Evolutionary conservation across 208 protist species (phyloP), one percentile per base, ranked within the genome.

Genomic region (Acanthamoeba triangularis): DNA sequence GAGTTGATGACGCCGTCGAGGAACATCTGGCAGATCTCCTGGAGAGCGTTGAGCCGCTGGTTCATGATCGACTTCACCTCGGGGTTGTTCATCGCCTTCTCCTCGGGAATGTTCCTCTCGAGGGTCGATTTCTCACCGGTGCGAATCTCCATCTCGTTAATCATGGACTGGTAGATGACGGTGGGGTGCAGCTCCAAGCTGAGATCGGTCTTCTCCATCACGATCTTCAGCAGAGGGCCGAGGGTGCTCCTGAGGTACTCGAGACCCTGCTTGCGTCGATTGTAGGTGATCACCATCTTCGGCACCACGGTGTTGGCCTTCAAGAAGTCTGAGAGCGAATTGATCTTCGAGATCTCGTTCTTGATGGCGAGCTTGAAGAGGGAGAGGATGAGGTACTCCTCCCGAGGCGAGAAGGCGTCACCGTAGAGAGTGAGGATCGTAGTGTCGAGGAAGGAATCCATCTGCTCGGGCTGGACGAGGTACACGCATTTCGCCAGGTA

Each of bases 211-310:
- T 98, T 93, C 49, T 97, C 95, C 49, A 98, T 95, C 18, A 98
- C 95, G 11, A 61, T 69, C n/a, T 84, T 47, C 25, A 98, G 49
- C 30, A 98, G 95, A 49, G 97, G 97, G 23, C 96, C 95, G 35
- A 98, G 95, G 3, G 96, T 96, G 30, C 59, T 96, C 63, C 93
- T 96, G 47, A 97, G 95, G 63, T 96, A 98, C 52, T 97, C 96
- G 41, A 93, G 94, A 94, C 96, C 97, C 93, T 97, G 97, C 56
- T 97, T 97, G 67, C 96, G 63, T 88, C 78, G 49, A 65, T 97
- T 97, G 67, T 98, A 98, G 13, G 96, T 96, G 23, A 98, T 96
- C 16, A 98, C 96, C 96, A 98, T 97, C 78, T 98, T 98, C 35
- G 96, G 96, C 56, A 98, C 94, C 0, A 97, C 95, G 44, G 90